Percentiles rank a stretch among this genome's conserved stretches.
Conservation (phyloP, 108 stramenopile species). For the Phaeodactylum tricornutum region DNA sequence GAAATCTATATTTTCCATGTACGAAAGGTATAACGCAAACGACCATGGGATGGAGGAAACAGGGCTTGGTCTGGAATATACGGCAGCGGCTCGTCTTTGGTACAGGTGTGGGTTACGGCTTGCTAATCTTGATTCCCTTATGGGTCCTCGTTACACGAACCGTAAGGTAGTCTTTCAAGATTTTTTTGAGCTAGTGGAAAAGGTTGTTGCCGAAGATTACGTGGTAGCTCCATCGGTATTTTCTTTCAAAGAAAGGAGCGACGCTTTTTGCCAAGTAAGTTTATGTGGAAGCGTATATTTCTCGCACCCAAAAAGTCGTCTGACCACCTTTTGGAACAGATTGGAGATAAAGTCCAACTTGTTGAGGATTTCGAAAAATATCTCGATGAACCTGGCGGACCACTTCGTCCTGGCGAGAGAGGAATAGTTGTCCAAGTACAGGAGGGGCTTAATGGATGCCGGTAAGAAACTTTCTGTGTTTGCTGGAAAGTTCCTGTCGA, state of each 20-base stretch:
- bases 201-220: slow-evolving; percentile 12
- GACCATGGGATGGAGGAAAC: too few species aligned
- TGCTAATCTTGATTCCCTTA: slow-evolving; percentile 10
- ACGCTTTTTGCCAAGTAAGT: slow-evolving; percentile 1
- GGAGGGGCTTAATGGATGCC: slow-evolving; percentile 15
- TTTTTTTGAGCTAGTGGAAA: slow-evolving; percentile 11
- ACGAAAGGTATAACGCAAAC: too few species aligned
- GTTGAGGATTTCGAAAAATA: slow-evolving; percentile 24
- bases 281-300: too few species aligned
- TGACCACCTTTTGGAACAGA: not conserved
- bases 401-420: slow-evolving; percentile 22
- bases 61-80: slow-evolving; percentile 5
- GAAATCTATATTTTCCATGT: slow-evolving; percentile 19
- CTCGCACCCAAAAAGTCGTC: too few species aligned
- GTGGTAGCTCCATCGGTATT: not conserved
- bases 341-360: slow-evolving; percentile 38
- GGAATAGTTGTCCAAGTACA: slow-evolving; percentile 35
- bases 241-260: not conserved
- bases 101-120: slow-evolving; percentile 35
- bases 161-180: slow-evolving; percentile 10
- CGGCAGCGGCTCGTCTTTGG: slow-evolving; percentile 33
- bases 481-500: not conserved
- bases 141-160: too few species aligned
- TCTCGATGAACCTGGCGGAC: slow-evolving; percentile 33
- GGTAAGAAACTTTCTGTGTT: slow-evolving; percentile 5